A percentile compares a stretch with the other conserved stretches of the same genome.
phyloP scores from a whole-genome alignment of 75 land plant species.

The Pinus albicaulis region DNA sequence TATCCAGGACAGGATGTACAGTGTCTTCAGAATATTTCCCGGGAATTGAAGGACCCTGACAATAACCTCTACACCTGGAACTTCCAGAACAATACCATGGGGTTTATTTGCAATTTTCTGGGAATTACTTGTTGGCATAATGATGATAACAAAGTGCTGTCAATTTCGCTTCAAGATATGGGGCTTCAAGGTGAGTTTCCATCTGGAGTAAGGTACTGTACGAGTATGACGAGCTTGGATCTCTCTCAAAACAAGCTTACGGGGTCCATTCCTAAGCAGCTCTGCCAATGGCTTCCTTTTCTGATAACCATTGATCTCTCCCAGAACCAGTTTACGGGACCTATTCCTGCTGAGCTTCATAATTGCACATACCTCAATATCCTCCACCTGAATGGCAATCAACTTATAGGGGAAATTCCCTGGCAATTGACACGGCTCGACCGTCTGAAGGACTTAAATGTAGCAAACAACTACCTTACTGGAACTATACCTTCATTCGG shows the following conservation, averaged over 20 bases:
- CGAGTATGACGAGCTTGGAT: slow-evolving; percentile 65
- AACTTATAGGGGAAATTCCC: slow-evolving; percentile 59
- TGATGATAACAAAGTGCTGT: slow-evolving; percentile 63
- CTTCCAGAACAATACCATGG: slow-evolving; percentile 31
- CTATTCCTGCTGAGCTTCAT: slow-evolving; percentile 40
- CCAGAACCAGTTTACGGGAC: slow-evolving; percentile 53
- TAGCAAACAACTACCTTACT: slow-evolving; percentile 43
- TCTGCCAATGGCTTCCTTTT: slow-evolving; percentile 34
- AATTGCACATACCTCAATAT: slow-evolving; percentile 46
- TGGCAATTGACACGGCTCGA: slow-evolving; percentile 29
- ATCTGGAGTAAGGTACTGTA: slow-evolving; percentile 41
- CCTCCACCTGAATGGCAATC: slow-evolving; percentile 58
- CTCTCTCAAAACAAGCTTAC: slow-evolving; percentile 57
- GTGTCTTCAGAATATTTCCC: not conserved
- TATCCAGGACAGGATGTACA: not conserved
- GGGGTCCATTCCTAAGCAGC: slow-evolving; percentile 48
- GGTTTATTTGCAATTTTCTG: slow-evolving; percentile 54
- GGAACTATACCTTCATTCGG: slow-evolving; percentile 49
- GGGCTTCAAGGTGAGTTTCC: slow-evolving; percentile 69
- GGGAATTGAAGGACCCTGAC: slow-evolving; percentile 32
- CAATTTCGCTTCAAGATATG: slow-evolving; percentile 39
- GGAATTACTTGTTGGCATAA: slow-evolving; percentile 76
- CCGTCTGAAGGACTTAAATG: slow-evolving; percentile 47
- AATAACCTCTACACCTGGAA: slow-evolving; percentile 37
- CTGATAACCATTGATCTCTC: slow-evolving; percentile 66